Base-by-base conservation (phyloP, 345 rosid species). In the Pistacia vera region DNA sequence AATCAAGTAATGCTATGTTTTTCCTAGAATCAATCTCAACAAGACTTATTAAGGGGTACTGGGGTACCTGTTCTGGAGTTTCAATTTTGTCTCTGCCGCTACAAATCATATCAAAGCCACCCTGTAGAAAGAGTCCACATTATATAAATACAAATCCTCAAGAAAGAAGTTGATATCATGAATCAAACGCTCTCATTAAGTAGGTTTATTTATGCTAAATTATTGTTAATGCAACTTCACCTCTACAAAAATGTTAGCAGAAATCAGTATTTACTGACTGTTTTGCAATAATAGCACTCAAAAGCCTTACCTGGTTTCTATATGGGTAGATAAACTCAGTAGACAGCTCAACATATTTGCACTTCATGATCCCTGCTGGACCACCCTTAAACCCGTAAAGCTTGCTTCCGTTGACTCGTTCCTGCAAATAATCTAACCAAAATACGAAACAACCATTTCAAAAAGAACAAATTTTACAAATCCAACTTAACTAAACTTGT, bases 51-150 rank as follows among this genome's bases (percentile, higher is more conserved):
- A 54, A 84, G 85, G 85, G 79, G 87, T 64, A 73, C 81, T 18
- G 77, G 81, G 12, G 81, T 78, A 81, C 87, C 87, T 85, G 87
- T 64, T 78, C 81, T 18, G 77, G 81, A 18, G 81, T 78, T 67
- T 78, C 81, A 72, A 78, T 78, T 36, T 78, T 78, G 77, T 73
- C 81, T 68, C 81, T 72, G 63, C 77, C 81, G 61, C 81, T 78
- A 54, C 77, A 73, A 28, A 78, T 67, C 81, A 78, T 78, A 59
- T 78, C 81, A 72, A 78, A 78, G 33, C 81, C 81, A 59, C 81
- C 81, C 81, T 85, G 76, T 38, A 25, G 63, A 52, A 5, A 48
- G 2, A 52, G 14, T 62, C 18, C 36, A 70, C 2, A 11, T 38
- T 54, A 60, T 46, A 44, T 72, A 41, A 69, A 30, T 28, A 48